phyloP scores from a whole-genome alignment of 2,329 filamentous ascomycete genomes.

The Cordyceps farinosa region DNA sequence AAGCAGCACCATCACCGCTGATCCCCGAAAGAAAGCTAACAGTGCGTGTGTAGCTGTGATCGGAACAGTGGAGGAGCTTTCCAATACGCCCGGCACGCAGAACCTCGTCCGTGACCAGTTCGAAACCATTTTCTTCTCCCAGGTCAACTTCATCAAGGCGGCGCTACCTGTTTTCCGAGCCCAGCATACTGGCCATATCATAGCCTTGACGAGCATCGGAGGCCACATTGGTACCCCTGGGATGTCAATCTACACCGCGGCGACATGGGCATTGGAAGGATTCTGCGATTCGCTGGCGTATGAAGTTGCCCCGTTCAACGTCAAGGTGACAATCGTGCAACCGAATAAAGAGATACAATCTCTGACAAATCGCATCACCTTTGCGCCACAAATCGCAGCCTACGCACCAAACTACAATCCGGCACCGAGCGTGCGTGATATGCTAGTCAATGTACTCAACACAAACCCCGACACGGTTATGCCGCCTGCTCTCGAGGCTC shows the following conservation, averaged over 20 bases:
- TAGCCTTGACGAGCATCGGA: conserved; percentile 84
- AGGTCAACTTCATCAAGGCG: conserved; percentile 93
- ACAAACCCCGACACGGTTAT: conserved; percentile 63
- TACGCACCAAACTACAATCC: conserved; percentile 41
- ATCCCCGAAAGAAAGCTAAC: not conserved
- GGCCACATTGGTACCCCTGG: conserved; percentile 92
- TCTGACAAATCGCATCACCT: conserved; percentile 80
- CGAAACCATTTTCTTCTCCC: conserved; percentile 90
- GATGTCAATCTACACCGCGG: conserved; percentile 84
- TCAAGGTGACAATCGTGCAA: conserved; percentile 94
- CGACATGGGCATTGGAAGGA: conserved; percentile 91
- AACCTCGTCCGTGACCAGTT: conserved; percentile 88
- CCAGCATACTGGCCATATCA: conserved; percentile 82
- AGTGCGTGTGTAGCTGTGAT: conserved; percentile 61
- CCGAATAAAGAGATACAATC: conserved; percentile 89
- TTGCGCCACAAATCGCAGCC: conserved; percentile 70
- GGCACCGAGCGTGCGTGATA: conserved; percentile 78
- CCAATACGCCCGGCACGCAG: conserved; percentile 66
- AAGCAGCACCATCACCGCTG: not conserved
- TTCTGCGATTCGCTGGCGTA: conserved; percentile 95
- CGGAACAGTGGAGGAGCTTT: conserved; percentile 86
- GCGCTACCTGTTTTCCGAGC: conserved; percentile 73
- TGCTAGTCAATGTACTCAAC: conserved; percentile 76
- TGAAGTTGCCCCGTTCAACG: conserved; percentile 94
- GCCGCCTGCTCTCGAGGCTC: conserved; percentile 28